These are phyloP conservation scores for Hemisphaericaspora subhashii DNA, from an alignment of 1,139 yeast species.

Conservation along the genomic window DNA sequence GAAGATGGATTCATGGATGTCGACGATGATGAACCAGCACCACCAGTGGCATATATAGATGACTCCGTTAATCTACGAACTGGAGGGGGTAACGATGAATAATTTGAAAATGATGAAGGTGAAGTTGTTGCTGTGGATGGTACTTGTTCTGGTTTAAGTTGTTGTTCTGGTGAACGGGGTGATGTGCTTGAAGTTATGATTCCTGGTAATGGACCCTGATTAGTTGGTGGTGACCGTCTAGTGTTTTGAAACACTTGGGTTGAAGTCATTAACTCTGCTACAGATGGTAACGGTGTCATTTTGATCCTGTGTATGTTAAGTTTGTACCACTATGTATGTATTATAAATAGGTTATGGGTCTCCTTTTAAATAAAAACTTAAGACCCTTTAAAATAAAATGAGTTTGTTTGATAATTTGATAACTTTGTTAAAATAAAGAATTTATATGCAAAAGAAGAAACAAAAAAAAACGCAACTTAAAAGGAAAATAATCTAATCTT, in stretches of 20 bases:
- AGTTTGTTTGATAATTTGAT: too few species aligned
- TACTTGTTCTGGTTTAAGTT: conserved; percentile 1
- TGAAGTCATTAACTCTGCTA: conserved; percentile 30
- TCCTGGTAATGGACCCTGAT: conserved; percentile 6
- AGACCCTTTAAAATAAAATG: too few species aligned
- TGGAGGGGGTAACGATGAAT: conserved; percentile 14
- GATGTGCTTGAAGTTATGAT: conserved; percentile 9
- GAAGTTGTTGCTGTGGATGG: conserved; percentile 4
- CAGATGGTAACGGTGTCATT: conserved; percentile 39
- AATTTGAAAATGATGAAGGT: conserved; percentile 5
- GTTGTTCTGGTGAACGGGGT: conserved; percentile 10
- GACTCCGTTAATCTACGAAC: conserved; percentile 22
- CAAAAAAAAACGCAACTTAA: too few species aligned
- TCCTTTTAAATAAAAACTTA: too few species aligned
- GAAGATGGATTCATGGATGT: conserved; percentile 3
- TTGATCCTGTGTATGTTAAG: neutral
- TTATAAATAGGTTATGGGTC: neutral
- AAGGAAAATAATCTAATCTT: neutral
- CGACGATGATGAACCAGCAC: conserved; percentile 4
- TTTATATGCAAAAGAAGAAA: too few species aligned
- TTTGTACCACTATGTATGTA: neutral
- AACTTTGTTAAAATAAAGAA: too few species aligned
- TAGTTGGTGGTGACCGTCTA: conserved; percentile 5
- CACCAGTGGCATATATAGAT: conserved; percentile 8
- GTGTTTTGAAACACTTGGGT: conserved; percentile 5